Conservation (phyloP, 2,329 filamentous ascomycete species). For the Ophiostoma perfectum region DNA sequence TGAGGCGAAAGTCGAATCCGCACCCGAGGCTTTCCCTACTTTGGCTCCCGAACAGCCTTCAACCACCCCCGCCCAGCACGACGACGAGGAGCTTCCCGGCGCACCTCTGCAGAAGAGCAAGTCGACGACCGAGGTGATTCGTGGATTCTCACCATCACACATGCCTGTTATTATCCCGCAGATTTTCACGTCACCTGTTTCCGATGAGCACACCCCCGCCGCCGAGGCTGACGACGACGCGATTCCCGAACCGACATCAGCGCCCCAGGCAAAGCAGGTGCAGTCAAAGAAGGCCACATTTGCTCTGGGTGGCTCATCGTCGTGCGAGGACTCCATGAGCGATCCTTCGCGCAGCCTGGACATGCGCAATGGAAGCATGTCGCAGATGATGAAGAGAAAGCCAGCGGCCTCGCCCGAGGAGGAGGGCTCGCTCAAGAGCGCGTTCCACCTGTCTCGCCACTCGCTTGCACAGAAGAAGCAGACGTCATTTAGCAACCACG, state of each 20-base stretch:
- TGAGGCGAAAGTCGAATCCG: background rate
- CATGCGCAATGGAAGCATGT: conserved; percentile 35
- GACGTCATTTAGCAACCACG: conserved; percentile 73
- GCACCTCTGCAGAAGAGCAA: conserved; percentile 23
- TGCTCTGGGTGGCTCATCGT: conserved; percentile 73
- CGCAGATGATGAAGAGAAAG: conserved; percentile 32
- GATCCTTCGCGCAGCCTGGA: conserved; percentile 48
- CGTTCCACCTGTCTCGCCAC: conserved; percentile 43
- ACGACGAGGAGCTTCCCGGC: background rate
- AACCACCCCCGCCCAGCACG: background rate
- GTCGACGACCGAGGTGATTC: conserved; percentile 59
- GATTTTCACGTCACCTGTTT: background rate
- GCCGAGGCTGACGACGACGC: conserved; percentile 31
- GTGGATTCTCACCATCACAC: conserved; percentile 77
- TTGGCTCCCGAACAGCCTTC: background rate
- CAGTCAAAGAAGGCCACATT: conserved; percentile 64
- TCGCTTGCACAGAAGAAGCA: conserved; percentile 61
- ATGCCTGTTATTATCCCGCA: conserved; percentile 48
- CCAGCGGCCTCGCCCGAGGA: conserved; percentile 49
- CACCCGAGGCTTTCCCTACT: background rate
- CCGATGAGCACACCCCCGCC: background rate
- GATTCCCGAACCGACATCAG: conserved; percentile 57
- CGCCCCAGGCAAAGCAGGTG: conserved; percentile 59
- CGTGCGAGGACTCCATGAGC: conserved; percentile 70
- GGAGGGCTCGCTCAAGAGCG: conserved; percentile 64